Conservation (phyloP, 768 basidiomycete species). For the Russula brevipes region DNA sequence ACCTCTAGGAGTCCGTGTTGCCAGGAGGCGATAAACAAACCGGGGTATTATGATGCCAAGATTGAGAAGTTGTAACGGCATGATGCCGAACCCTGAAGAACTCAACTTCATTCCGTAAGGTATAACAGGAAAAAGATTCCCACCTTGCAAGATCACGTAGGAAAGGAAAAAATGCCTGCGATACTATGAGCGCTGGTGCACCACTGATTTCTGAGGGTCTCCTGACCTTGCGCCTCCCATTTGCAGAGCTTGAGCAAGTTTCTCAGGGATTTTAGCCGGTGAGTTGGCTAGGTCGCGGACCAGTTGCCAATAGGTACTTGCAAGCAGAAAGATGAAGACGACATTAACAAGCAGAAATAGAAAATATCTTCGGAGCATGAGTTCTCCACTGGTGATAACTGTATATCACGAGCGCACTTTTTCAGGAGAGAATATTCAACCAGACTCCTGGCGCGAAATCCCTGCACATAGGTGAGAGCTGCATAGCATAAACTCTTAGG, state of each 20-base stretch:
- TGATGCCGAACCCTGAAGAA: conserved; percentile 72
- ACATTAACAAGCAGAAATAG: conserved; percentile 89
- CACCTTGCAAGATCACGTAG: conserved; percentile 81
- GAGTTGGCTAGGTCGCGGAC: conserved; percentile 89
- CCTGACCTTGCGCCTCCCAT: conserved; percentile 64
- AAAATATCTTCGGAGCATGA: conserved; percentile 62
- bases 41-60: conserved; percentile 83
- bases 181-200: conserved; percentile 5
- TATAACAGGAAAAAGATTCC: background rate
- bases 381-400: conserved; percentile 12
- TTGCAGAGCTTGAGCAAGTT: conserved; percentile 78
- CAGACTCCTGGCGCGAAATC: conserved; percentile 84
- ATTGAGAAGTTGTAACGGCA: conserved; percentile 93
- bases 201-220: conserved; percentile 15
- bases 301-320: conserved; percentile 88
- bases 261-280: conserved; percentile 91
- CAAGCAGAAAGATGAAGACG: conserved; percentile 89
- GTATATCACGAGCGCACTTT: conserved; percentile 52
- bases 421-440: conserved; percentile 89
- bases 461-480: conserved; percentile 85
- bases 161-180: conserved; percentile 75
- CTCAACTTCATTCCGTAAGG: conserved; percentile 9
- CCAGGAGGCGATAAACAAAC: conserved; percentile 64
- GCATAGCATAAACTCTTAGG: conserved; percentile 7
- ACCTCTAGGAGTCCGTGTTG: conserved; percentile 91